These are phyloP conservation scores for Quillaja saponaria DNA, from an alignment of 306 rosid species.

Conservation along the genomic window DNA sequence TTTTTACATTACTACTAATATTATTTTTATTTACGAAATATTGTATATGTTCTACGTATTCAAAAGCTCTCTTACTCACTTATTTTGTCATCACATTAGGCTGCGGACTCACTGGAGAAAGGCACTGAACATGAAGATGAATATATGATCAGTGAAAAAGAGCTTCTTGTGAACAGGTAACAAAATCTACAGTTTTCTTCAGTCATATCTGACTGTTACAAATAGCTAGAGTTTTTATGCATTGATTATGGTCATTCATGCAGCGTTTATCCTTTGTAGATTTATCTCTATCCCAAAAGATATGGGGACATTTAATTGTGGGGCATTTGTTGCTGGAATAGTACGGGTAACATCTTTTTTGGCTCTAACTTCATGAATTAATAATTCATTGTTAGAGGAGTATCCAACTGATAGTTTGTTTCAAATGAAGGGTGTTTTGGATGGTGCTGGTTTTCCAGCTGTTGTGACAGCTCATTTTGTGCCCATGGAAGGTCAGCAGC, in stretches of 20 bases:
- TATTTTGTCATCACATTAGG: too few species aligned
- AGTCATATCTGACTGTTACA: background rate
- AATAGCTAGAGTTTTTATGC: too few species aligned
- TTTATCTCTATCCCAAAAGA: constrained; percentile 96
- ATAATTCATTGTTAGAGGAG: constrained; percentile 26
- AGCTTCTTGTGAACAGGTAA: constrained; percentile 95
- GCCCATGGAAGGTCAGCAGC: constrained; percentile 96
- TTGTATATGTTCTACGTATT: too few species aligned
- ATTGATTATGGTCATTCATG: constrained; percentile 9
- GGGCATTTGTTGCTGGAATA: constrained; percentile 98
- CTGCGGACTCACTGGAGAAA: constrained; percentile 96
- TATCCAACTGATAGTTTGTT: constrained; percentile 26
- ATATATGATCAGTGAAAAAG: constrained; percentile 98
- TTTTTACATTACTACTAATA: too few species aligned
- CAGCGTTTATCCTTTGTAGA: constrained; percentile 52
- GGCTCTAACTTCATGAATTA: too few species aligned
- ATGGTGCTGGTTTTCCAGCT: constrained; percentile 94
- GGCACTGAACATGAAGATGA: constrained; percentile 99
- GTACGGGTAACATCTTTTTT: constrained; percentile 66
- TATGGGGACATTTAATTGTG: constrained; percentile 98
- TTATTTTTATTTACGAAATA: too few species aligned
- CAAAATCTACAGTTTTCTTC: constrained; percentile 2
- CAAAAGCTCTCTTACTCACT: too few species aligned
- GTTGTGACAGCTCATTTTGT: constrained; percentile 99
- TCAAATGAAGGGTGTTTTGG: constrained; percentile 78